Conservation (phyloP, 1,284 basidiomycete species). For the Puccinia novopanici region DNA sequence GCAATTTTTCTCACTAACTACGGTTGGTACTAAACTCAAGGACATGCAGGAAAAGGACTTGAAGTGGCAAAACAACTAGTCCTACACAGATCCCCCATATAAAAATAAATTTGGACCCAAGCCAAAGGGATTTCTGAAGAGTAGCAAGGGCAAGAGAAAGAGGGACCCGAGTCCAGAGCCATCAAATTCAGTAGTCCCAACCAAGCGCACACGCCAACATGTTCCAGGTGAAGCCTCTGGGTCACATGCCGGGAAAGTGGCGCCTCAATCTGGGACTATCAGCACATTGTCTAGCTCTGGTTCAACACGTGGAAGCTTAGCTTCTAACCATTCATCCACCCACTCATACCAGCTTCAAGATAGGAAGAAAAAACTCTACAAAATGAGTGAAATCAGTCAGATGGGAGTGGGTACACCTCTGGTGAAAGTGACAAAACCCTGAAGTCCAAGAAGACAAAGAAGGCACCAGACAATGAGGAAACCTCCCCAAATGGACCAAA, state of each 20-base stretch:
- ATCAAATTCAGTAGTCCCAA: background rate
- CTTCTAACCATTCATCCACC: background rate
- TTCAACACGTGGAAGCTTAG: background rate
- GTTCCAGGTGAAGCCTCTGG: background rate
- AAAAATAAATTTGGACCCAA: background rate
- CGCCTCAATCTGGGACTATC: too few species aligned
- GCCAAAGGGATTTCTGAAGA: background rate
- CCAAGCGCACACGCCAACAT: background rate
- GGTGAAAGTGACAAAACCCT: background rate
- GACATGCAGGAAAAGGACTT: background rate
- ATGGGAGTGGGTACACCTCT: background rate
- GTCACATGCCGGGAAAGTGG: background rate
- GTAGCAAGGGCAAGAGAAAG: background rate
- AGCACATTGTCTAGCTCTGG: background rate
- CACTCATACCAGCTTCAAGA: background rate
- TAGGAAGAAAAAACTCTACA: background rate
- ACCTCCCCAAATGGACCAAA: too few species aligned
- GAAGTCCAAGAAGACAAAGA: background rate
- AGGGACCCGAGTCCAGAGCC: background rate
- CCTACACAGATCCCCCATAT: background rate
- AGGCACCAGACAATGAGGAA: background rate
- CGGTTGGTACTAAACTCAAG: background rate
- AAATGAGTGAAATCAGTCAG: background rate
- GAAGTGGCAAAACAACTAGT: slow-evolving; percentile 1
- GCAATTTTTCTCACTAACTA: background rate